These are phyloP conservation scores for Themeda triandra DNA, from an alignment of 176 grass and related monocot genomes.

Conservation along the genomic window DNA sequence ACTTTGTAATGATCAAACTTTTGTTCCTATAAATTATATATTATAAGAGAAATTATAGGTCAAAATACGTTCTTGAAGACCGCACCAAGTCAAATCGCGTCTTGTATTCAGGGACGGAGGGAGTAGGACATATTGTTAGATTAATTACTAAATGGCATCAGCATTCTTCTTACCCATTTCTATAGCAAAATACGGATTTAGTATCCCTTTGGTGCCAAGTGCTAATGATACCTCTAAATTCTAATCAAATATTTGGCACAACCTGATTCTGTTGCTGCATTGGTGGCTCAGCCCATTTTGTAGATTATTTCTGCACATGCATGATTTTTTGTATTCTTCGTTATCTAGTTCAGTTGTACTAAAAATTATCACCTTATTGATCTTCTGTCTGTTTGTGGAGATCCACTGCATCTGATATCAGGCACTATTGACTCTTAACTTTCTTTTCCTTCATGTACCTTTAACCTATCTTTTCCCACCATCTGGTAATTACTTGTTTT, in stretches of 20 bases:
- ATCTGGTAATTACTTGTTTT: background rate
- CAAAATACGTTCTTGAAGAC: too few species aligned
- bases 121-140: background rate
- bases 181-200: background rate
- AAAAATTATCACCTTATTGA: background rate
- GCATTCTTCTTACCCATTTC: background rate
- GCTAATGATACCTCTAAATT: background rate
- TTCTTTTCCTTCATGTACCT: background rate
- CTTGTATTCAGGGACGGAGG: too few species aligned
- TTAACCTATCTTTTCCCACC: background rate
- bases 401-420: conserved; percentile 12
- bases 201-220: background rate
- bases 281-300: background rate
- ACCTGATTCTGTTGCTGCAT: background rate
- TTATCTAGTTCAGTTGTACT: background rate
- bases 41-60: too few species aligned
- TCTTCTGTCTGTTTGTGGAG: conserved; percentile 17
- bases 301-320: background rate
- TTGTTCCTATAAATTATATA: too few species aligned
- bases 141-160: background rate
- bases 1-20: too few species aligned
- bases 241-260: background rate
- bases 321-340: background rate
- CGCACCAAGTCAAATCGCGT: too few species aligned
- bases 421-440: background rate